Conservation (phyloP, 805 yeast genomes). For the Wickerhamiella alocasiicola region DNA sequence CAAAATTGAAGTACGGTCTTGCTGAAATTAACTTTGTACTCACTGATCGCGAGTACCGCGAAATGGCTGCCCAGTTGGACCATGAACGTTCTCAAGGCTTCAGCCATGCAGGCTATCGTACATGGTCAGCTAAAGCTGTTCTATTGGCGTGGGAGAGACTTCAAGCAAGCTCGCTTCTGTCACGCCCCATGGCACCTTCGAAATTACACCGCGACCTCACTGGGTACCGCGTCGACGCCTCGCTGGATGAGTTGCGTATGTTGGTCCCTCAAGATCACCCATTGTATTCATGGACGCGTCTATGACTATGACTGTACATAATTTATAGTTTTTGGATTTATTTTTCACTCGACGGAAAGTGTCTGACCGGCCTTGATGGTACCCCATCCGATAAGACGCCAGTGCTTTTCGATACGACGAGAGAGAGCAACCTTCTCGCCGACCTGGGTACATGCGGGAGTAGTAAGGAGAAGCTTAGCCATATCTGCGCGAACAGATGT, state of each 20-base stretch:
- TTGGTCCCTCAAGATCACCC: constrained; percentile 29
- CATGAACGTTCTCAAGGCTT: constrained; percentile 30
- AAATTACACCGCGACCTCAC: constrained; percentile 29
- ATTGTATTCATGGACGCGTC: constrained; percentile 31
- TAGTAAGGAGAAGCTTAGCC: constrained; percentile 93
- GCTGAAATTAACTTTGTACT: constrained; percentile 62
- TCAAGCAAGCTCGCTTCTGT: constrained; percentile 40
- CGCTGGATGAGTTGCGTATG: constrained; percentile 25
- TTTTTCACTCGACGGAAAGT: constrained; percentile 1
- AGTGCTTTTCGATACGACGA: constrained; percentile 98
- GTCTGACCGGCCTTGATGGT: constrained; percentile 77
- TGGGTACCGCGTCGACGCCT: constrained; percentile 27
- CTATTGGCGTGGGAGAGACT: constrained; percentile 65
- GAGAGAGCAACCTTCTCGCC: constrained; percentile 97
- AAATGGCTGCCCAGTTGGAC: constrained; percentile 37
- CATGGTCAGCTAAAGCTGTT: constrained; percentile 51
- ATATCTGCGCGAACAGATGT: constrained; percentile 97
- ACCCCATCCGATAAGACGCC: constrained; percentile 99
- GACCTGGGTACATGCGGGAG: constrained; percentile 98
- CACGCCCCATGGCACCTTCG: constrained; percentile 26
- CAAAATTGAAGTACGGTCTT: constrained; percentile 43
- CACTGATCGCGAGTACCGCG: constrained; percentile 62
- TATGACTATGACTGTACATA: constrained; percentile 16
- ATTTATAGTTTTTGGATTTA: neutral
- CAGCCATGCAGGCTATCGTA: constrained; percentile 35